Evolutionary conservation across 352 stramenopile genomes (phyloP).

Genomic region (Achlya hypogyna): DNA sequence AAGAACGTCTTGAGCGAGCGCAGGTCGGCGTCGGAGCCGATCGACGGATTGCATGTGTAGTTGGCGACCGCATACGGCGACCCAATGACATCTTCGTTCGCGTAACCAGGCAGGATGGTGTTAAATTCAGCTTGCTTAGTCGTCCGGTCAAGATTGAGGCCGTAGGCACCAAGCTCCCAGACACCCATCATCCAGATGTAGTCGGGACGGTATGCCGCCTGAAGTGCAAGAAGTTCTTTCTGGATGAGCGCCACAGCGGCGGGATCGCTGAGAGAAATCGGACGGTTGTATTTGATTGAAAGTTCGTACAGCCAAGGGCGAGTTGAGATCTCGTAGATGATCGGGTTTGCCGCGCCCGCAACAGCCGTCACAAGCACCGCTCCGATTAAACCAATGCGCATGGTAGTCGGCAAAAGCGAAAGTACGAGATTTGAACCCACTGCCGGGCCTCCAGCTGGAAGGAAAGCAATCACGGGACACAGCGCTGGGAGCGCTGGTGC

Average conservation of each 20-base stretch:
- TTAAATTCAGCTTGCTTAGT: background rate
- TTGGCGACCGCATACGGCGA: background rate
- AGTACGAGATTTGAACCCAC: too few species aligned
- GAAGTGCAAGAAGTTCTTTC: background rate
- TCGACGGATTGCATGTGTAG: slow-evolving; percentile 6
- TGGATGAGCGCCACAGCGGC: background rate
- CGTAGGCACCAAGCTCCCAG: background rate
- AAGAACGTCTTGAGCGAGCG: background rate
- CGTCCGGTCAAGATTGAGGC: background rate
- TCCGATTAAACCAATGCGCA: background rate
- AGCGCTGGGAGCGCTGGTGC: background rate
- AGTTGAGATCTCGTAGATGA: slow-evolving; percentile 6
- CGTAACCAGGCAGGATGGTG: background rate
- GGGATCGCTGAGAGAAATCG: background rate
- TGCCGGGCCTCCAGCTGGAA: background rate
- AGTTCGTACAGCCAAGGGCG: background rate
- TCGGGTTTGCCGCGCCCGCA: background rate
- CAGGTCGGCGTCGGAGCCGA: background rate
- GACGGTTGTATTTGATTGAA: background rate
- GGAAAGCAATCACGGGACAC: background rate
- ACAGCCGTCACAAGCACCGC: background rate
- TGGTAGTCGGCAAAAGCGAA: background rate
- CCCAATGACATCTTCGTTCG: background rate
- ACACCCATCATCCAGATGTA: slow-evolving; percentile 6
- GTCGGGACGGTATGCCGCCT: background rate